These are phyloP conservation scores for Austroboletus niveus DNA, from an alignment of 1,284 basidiomycete genomes.

Conservation along the genomic window DNA sequence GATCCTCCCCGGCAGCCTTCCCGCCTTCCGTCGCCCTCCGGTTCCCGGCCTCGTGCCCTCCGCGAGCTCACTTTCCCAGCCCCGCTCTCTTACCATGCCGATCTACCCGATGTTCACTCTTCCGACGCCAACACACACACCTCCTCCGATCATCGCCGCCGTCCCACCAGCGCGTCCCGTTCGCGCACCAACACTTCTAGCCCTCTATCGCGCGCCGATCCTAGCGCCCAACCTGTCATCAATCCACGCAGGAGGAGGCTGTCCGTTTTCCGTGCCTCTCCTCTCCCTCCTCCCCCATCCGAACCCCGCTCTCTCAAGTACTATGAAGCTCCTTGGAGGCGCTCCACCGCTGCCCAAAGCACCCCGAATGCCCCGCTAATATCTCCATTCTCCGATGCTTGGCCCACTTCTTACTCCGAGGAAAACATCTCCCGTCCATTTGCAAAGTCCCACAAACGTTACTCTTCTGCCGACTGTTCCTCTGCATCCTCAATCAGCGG, in stretches of 20 bases:
- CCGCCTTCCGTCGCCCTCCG: conserved; percentile 19
- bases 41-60: conserved; percentile 34
- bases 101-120: conserved; percentile 13
- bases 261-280: conserved; percentile 24
- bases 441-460: conserved; percentile 36
- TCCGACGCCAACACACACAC: conserved; percentile 6
- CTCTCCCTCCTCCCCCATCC: conserved; percentile 43
- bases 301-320: conserved; percentile 52
- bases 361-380: conserved; percentile 1
- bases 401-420: conserved; percentile 31
- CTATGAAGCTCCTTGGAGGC: conserved; percentile 55
- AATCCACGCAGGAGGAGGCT: conserved; percentile 16
- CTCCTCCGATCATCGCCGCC: background rate
- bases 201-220: conserved; percentile 23
- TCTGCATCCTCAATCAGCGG: conserved; percentile 44
- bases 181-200: conserved; percentile 37
- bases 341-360: conserved; percentile 18
- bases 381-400: conserved; percentile 14
- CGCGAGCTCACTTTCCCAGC: conserved; percentile 69
- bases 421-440: conserved; percentile 40
- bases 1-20: conserved; percentile 30
- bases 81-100: conserved; percentile 27
- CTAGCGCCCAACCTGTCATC: conserved; percentile 8
- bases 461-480: conserved; percentile 41
- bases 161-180: conserved; percentile 29